phyloP scores from a whole-genome alignment of 2,329 filamentous ascomycete genomes.

The Myriangium duriaei region DNA sequence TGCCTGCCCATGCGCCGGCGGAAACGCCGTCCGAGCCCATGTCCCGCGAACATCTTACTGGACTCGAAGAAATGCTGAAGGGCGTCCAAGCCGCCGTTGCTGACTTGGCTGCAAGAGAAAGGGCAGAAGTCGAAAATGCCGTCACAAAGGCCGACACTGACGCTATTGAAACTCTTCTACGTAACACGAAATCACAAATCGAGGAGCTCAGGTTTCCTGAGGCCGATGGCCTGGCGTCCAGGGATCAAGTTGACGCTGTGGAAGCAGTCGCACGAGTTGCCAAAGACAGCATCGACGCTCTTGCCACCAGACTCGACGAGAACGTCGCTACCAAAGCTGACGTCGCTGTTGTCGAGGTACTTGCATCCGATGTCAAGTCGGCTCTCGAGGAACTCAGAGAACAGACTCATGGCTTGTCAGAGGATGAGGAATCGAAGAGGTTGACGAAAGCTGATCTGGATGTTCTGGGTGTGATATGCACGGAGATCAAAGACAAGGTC shows the following conservation, averaged over 20 bases:
- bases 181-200: slow-evolving; percentile 76
- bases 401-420: slow-evolving; percentile 15
- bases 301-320: slow-evolving; percentile 54
- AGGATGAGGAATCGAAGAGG: slow-evolving; percentile 29
- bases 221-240: slow-evolving; percentile 54
- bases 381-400: slow-evolving; percentile 56
- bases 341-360: slow-evolving; percentile 59
- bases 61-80: slow-evolving; percentile 34
- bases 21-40: slow-evolving; percentile 21
- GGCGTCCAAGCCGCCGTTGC: slow-evolving; percentile 50
- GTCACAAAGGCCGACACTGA: slow-evolving; percentile 74
- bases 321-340: slow-evolving; percentile 66
- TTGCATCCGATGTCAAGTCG: slow-evolving; percentile 65
- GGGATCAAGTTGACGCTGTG: slow-evolving; percentile 46
- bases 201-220: slow-evolving; percentile 62
- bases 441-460: slow-evolving; percentile 75
- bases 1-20: slow-evolving; percentile 32
- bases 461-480: slow-evolving; percentile 62
- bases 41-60: slow-evolving; percentile 41
- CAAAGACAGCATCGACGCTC: slow-evolving; percentile 55
- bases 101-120: slow-evolving; percentile 33
- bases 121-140: slow-evolving; percentile 34
- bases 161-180: slow-evolving; percentile 78
- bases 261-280: slow-evolving; percentile 63
- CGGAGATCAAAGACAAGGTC: slow-evolving; percentile 72